Evolutionary conservation across 345 rosid genomes (phyloP).

Genomic region (Pugionium dolabratum): DNA sequence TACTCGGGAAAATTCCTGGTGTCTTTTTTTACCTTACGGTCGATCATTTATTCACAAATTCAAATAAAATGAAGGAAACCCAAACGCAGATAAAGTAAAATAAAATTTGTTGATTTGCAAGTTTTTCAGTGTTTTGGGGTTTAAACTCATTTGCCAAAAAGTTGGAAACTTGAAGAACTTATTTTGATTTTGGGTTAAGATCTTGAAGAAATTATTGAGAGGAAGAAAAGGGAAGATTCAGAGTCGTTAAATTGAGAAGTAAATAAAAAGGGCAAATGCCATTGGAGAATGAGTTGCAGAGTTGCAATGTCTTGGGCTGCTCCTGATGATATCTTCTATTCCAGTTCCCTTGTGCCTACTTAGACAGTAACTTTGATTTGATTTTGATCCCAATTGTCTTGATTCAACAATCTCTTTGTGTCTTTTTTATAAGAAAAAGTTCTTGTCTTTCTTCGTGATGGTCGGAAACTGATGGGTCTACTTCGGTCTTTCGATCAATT

Average conservation of each 20-base stretch:
- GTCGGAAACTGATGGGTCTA: slow-evolving; percentile 81
- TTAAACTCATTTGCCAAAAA: neutral
- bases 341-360: slow-evolving; percentile 75
- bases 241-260: slow-evolving; percentile 16
- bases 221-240: slow-evolving; percentile 15
- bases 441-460: slow-evolving; percentile 83
- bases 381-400: neutral
- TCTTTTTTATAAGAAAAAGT: slow-evolving; percentile 61
- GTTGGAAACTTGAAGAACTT: no score
- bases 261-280: slow-evolving; percentile 37
- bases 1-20: no score
- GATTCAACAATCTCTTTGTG: neutral
- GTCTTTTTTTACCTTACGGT: no score
- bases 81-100: neutral
- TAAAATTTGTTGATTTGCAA: slow-evolving; percentile 13
- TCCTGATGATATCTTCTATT: slow-evolving; percentile 71
- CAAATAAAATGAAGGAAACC: neutral
- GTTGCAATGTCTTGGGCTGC: slow-evolving; percentile 74
- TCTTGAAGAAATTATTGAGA: slow-evolving; percentile 10
- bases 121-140: neutral
- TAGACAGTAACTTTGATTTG: slow-evolving; percentile 53
- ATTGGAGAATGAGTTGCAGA: slow-evolving; percentile 26
- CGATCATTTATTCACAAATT: no score
- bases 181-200: neutral
- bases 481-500: slow-evolving; percentile 98